Evolutionary conservation across 2,329 filamentous ascomycete species (phyloP), one percentile per base, ranked within the genome.

Genomic region (Clonostachys chloroleuca): DNA sequence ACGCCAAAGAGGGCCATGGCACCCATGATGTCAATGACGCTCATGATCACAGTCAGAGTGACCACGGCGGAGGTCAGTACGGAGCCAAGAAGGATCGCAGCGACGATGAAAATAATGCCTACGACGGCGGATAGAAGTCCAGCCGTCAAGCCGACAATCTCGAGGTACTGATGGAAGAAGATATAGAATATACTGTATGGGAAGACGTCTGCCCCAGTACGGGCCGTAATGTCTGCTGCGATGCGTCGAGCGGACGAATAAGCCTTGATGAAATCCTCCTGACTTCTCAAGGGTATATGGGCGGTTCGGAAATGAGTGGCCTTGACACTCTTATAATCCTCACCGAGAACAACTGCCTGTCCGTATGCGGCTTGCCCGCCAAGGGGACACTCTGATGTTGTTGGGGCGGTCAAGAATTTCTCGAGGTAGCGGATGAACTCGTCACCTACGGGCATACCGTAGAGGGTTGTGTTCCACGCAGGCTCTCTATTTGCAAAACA

Each of bases 181-280:
- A 99, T 92, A 72, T 99, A 99, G 65, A 96, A 96, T 51, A 96
- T 86, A 56, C 89, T 95, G 72, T 99, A 99, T 0, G 94, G 90
- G 76, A 99, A 99, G 4, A 99, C 85, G 20, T 94, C 84, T 18
- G 89, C 82, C 6, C 84, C 80, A 5, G 91, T 92, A 45, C 78
- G 75, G 46, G 79, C 68, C 13, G 78, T 85, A 45, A 99, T 84
- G 30, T 87, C 86, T 12, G 83, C 71, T 0, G 92, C 84, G 52
- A 99, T 96, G 50, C 94, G 88, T 16, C 92, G 87, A 4, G 94
- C 94, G 2, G 92, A 83, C 6, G 86, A 83, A 64, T 97, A 96
- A 0, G 94, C 90, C 30, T 83, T 78, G 67, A 99, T 99, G 56
- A 97, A 97, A 63, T 97, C 92, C 10, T 86, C 75, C 64, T 99